Conservation (phyloP, 169 alveolate genomes). For the Theileria orientalis region DNA sequence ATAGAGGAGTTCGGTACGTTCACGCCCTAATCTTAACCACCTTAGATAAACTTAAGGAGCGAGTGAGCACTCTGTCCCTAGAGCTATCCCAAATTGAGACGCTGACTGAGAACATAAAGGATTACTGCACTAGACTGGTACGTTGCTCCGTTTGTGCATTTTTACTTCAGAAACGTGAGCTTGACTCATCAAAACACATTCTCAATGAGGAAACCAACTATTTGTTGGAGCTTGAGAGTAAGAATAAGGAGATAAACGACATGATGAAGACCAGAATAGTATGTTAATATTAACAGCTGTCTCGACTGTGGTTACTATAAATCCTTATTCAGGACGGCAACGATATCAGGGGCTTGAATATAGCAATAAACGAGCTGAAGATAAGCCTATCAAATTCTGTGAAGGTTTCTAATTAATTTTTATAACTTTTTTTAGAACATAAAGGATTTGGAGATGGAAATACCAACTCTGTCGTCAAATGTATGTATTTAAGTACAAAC, state of each 20-base stretch:
- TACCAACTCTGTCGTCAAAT: background rate
- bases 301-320: background rate
- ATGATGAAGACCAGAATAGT: constrained; percentile 6
- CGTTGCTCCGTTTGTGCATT: background rate
- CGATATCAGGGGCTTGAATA: background rate
- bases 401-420: background rate
- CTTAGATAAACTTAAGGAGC: constrained; percentile 28
- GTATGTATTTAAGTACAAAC: background rate
- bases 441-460: constrained; percentile 8
- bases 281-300: background rate
- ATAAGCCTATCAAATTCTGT: background rate
- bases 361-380: constrained; percentile 4
- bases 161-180: constrained; percentile 16
- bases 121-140: constrained; percentile 24
- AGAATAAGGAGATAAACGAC: constrained; percentile 39
- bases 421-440: background rate
- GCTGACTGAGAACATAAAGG: constrained; percentile 19
- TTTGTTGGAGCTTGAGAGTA: constrained; percentile 24
- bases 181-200: constrained; percentile 15
- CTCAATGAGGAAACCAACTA: constrained; percentile 24
- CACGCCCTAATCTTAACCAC: background rate
- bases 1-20: constrained; percentile 23
- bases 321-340: background rate
- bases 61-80: constrained; percentile 21
- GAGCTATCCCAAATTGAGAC: constrained; percentile 40